A percentile compares a stretch with the other conserved stretches of the same genome.
These are phyloP conservation scores for Tetrahymena borealis DNA, from an alignment of 73 alveolate genomes.

Conservation along the genomic window DNA sequence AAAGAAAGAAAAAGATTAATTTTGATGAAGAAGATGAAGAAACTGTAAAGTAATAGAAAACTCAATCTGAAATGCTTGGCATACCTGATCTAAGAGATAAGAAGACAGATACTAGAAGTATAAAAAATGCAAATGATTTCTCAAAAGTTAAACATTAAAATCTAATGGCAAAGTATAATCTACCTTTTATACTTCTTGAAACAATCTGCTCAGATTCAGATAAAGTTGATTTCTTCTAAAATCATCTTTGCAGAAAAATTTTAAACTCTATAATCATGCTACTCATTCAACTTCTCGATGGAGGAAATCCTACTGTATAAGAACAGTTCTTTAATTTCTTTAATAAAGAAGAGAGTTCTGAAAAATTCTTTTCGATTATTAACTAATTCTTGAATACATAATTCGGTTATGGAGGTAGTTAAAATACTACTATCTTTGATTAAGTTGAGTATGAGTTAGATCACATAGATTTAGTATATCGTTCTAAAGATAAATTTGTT, in stretches of 20 bases:
- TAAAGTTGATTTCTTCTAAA: neutral
- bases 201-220: neutral
- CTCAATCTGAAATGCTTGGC: neutral
- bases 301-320: neutral
- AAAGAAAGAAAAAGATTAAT: neutral
- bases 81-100: neutral
- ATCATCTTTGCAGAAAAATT: neutral
- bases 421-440: neutral
- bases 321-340: neutral
- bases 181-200: neutral
- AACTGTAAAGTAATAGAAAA: neutral
- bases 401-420: neutral
- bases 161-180: neutral
- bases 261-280: neutral
- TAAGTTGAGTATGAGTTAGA: neutral
- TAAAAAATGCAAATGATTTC: neutral
- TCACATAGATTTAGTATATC: neutral
- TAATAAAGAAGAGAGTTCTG: neutral
- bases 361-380: neutral
- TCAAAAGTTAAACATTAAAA: neutral
- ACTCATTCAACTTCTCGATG: neutral
- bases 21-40: neutral
- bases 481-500: neutral
- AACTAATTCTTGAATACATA: neutral
- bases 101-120: neutral